Conservation (phyloP, 2,329 filamentous ascomycete species). For the Penicillium sp. region DNA sequence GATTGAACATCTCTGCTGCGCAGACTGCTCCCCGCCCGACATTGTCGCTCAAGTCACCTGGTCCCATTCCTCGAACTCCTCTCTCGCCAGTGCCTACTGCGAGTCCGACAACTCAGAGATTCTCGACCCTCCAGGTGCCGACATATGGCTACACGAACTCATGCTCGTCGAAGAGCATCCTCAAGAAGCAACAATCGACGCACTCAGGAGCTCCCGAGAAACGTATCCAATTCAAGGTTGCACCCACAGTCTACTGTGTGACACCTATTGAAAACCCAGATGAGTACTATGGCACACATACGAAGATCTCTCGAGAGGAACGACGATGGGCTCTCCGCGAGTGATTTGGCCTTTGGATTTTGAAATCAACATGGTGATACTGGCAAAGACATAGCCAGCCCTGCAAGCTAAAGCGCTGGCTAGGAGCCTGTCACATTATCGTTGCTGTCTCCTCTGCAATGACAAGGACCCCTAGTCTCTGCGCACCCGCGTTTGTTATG, state of each 20-base stretch:
- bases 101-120: conserved; percentile 45
- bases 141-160: conserved; percentile 46
- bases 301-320: conserved; percentile 48
- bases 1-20: conserved; percentile 45
- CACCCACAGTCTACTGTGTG: conserved; percentile 48
- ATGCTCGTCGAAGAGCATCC: conserved; percentile 48
- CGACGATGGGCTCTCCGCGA: conserved; percentile 45
- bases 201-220: conserved; percentile 28
- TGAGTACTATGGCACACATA: conserved; percentile 50
- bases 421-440: neutral
- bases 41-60: conserved; percentile 46
- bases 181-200: conserved; percentile 42
- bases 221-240: conserved; percentile 45
- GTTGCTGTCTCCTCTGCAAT: neutral
- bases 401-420: neutral
- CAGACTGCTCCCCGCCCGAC: conserved; percentile 36
- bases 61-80: conserved; percentile 42
- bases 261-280: conserved; percentile 50
- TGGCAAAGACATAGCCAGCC: neutral
- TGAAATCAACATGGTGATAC: conserved; percentile 1
- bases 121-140: conserved; percentile 42
- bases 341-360: conserved; percentile 21
- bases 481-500: neutral
- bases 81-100: conserved; percentile 43
- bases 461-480: neutral